These are phyloP conservation scores for Suhomyces pyralidae DNA, from an alignment of 805 yeast species.

Conservation along the genomic window DNA sequence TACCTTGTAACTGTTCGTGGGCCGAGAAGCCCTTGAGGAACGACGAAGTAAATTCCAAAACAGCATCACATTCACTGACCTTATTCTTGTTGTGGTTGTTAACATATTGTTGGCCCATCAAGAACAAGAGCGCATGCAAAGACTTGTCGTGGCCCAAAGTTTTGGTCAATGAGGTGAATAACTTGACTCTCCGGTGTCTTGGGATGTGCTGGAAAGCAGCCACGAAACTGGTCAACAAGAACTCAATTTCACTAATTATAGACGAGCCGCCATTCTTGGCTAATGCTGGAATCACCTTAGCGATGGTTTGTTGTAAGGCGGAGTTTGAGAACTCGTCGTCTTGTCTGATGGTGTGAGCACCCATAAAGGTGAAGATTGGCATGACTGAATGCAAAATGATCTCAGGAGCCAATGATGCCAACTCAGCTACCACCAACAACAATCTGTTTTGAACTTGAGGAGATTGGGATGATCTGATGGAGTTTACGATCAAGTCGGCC, in stretches of 20 bases:
- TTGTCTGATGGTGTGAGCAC: slow-evolving; percentile 93
- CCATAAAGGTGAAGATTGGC: slow-evolving; percentile 99
- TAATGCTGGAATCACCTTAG: slow-evolving; percentile 88
- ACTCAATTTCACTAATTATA: slow-evolving; percentile 66
- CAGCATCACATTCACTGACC: slow-evolving; percentile 60
- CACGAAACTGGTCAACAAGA: slow-evolving; percentile 82
- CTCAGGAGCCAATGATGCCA: slow-evolving; percentile 89
- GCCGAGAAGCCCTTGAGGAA: slow-evolving; percentile 69
- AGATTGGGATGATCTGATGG: slow-evolving; percentile 82
- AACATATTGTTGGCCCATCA: slow-evolving; percentile 78
- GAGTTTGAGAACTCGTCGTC: slow-evolving; percentile 94
- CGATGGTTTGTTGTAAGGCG: slow-evolving; percentile 88
- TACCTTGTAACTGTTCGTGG: slow-evolving; percentile 60
- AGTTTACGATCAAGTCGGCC: slow-evolving; percentile 86
- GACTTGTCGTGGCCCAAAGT: slow-evolving; percentile 70
- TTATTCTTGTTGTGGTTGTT: slow-evolving; percentile 48
- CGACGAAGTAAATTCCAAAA: slow-evolving; percentile 68
- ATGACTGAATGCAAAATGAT: slow-evolving; percentile 90
- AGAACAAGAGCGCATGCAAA: slow-evolving; percentile 67
- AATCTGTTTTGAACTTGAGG: slow-evolving; percentile 94
- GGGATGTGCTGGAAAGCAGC: slow-evolving; percentile 95
- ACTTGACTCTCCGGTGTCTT: slow-evolving; percentile 86
- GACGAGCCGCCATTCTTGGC: slow-evolving; percentile 41
- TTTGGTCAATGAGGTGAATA: slow-evolving; percentile 73
- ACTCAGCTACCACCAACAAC: slow-evolving; percentile 76